phyloP scores from a whole-genome alignment of 441 rosid species.

The Corymbia citriodora region DNA sequence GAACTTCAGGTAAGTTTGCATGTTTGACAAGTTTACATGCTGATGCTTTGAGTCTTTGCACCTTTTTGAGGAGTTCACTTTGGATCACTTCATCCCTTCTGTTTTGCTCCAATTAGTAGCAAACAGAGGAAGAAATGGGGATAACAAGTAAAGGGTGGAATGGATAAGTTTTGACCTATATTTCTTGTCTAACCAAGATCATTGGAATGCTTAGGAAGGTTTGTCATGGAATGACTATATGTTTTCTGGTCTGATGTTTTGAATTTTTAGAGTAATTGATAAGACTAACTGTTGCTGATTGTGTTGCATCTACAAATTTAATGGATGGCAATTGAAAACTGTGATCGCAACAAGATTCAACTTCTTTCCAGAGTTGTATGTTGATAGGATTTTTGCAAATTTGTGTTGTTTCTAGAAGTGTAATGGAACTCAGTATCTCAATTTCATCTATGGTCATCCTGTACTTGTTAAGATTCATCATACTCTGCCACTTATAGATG shows the following conservation, averaged over 20 bases:
- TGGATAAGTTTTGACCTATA: background rate
- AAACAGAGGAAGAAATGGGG: background rate
- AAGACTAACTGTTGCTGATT: background rate
- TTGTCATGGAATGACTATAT: background rate
- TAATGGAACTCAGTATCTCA: background rate
- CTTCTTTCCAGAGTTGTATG: background rate
- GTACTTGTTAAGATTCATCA: background rate
- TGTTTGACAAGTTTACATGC: background rate
- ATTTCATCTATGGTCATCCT: background rate
- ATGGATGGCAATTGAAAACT: background rate
- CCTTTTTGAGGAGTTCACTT: background rate
- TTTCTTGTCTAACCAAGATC: background rate
- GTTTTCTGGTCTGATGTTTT: background rate
- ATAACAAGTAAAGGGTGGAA: background rate
- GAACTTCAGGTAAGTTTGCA: conserved; percentile 5
- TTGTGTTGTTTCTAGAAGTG: background rate
- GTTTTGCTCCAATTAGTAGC: background rate
- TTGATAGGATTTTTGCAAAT: background rate
- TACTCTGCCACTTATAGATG: background rate
- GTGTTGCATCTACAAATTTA: background rate
- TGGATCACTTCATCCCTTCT: background rate
- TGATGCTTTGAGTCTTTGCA: background rate
- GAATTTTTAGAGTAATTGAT: background rate
- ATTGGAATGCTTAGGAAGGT: background rate
- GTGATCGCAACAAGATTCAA: background rate